Conservation (phyloP, 768 basidiomycete genomes). For the Wakefieldia striispora region DNA sequence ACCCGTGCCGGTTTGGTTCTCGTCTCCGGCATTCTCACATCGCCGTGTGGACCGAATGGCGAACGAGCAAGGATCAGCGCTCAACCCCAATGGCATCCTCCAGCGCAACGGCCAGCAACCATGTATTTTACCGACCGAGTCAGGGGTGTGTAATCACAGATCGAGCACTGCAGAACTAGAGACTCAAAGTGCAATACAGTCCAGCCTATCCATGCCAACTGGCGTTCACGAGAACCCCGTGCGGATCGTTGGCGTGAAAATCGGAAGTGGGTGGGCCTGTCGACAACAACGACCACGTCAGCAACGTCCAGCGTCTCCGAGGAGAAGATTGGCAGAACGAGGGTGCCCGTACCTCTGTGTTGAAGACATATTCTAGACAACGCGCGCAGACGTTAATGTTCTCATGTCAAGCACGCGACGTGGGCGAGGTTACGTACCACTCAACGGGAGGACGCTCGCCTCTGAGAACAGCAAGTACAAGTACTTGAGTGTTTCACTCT, state of each 20-base stretch:
- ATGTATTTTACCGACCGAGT: too few relatives aligned
- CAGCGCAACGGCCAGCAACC: too few relatives aligned
- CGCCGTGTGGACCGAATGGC: too few relatives aligned
- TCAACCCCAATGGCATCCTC: too few relatives aligned
- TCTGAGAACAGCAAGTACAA: constrained; percentile 86
- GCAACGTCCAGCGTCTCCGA: too few relatives aligned
- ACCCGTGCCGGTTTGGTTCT: too few relatives aligned
- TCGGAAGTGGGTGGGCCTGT: constrained; percentile 69
- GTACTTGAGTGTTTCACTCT: constrained; percentile 92
- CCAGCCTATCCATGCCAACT: too few relatives aligned
- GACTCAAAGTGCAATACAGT: too few relatives aligned
- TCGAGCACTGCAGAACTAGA: too few relatives aligned
- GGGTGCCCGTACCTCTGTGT: constrained; percentile 68
- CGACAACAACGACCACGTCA: not conserved
- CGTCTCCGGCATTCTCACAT: too few relatives aligned
- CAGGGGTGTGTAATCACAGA: too few relatives aligned
- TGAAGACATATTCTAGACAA: constrained; percentile 81
- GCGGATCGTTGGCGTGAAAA: constrained; percentile 53
- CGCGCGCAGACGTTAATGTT: not conserved
- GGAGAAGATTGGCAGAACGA: not conserved
- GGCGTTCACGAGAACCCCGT: constrained; percentile 44
- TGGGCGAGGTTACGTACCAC: constrained; percentile 49
- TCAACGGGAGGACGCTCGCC: constrained; percentile 64
- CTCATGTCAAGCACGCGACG: constrained; percentile 6
- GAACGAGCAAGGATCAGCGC: too few relatives aligned